Percentiles rank a stretch among this genome's conserved stretches.
These are phyloP conservation scores for Pichia paraexigua DNA, from an alignment of 805 yeast genomes.

Conservation along the genomic window DNA sequence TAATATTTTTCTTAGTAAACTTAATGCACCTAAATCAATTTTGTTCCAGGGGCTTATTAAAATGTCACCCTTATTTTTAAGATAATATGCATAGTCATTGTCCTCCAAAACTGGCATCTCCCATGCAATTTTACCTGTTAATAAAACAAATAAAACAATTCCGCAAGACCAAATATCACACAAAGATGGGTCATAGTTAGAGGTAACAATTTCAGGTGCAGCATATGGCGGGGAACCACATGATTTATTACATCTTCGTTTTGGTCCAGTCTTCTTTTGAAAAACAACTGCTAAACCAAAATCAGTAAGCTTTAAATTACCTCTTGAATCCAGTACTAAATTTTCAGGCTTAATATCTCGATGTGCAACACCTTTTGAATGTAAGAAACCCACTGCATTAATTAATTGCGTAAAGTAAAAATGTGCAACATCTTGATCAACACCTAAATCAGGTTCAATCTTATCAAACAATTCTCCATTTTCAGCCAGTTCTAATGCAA, in stretches of 20 bases:
- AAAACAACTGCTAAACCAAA: constrained; percentile 67
- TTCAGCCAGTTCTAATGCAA: constrained; percentile 58
- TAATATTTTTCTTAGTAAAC: constrained; percentile 45
- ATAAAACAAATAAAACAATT: constrained; percentile 49
- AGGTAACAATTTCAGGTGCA: constrained; percentile 61
- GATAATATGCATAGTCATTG: constrained; percentile 29
- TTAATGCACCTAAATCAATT: constrained; percentile 40
- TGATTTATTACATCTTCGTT: constrained; percentile 40
- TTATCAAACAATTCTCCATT: constrained; percentile 77
- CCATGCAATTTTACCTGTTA: constrained; percentile 69
- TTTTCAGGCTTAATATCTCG: constrained; percentile 67
- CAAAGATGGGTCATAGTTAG: constrained; percentile 45
- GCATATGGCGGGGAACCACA: constrained; percentile 74
- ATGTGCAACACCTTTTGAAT: constrained; percentile 57
- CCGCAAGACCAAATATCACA: constrained; percentile 71
- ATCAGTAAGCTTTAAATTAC: constrained; percentile 68
- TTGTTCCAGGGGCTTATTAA: constrained; percentile 47
- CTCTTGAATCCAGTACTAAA: constrained; percentile 50
- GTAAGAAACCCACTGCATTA: constrained; percentile 53
- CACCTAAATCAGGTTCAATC: constrained; percentile 69
- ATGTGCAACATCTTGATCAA: constrained; percentile 57
- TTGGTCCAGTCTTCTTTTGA: constrained; percentile 39
- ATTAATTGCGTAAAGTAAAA: constrained; percentile 61
- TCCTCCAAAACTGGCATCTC: constrained; percentile 49
- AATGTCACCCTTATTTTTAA: constrained; percentile 39